phyloP scores from a whole-genome alignment of 306 rosid species.

The Corylus heterophylla region DNA sequence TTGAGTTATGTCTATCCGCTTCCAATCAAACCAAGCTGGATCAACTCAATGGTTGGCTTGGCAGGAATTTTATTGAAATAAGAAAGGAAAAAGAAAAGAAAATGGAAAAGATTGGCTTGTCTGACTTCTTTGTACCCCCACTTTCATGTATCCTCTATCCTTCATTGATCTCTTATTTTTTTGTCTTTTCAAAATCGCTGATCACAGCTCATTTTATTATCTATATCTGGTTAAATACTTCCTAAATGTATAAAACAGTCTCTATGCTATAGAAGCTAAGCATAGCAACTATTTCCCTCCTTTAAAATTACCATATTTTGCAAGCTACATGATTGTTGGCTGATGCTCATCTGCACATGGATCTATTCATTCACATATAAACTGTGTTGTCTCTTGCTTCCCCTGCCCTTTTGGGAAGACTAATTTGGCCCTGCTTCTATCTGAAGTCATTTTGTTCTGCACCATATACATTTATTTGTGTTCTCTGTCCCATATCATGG shows the following conservation, averaged over 20 bases:
- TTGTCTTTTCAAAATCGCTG: not conserved
- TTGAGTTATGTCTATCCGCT: not conserved
- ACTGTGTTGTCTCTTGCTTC: not conserved
- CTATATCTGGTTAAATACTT: not conserved
- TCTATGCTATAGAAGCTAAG: not conserved
- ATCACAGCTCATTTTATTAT: not conserved
- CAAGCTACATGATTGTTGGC: not conserved
- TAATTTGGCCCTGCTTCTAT: not conserved
- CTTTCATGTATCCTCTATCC: not conserved
- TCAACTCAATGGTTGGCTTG: not conserved
- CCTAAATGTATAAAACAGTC: not conserved
- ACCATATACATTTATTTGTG: not conserved
- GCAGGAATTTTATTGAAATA: not conserved
- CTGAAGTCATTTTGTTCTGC: not conserved
- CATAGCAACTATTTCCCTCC: not conserved
- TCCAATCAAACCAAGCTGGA: not conserved
- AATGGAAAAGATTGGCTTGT: not conserved
- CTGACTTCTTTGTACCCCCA: not conserved
- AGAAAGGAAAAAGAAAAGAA: not conserved
- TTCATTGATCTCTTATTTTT: not conserved
- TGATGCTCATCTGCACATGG: not conserved
- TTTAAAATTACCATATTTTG: not conserved
- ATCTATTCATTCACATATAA: not conserved
- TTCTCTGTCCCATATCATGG: constrained; percentile 14
- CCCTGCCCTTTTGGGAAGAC: not conserved